Base-by-base conservation (phyloP, 495 filamentous ascomycete species). In the Staphylotrichum longicolle region DNA sequence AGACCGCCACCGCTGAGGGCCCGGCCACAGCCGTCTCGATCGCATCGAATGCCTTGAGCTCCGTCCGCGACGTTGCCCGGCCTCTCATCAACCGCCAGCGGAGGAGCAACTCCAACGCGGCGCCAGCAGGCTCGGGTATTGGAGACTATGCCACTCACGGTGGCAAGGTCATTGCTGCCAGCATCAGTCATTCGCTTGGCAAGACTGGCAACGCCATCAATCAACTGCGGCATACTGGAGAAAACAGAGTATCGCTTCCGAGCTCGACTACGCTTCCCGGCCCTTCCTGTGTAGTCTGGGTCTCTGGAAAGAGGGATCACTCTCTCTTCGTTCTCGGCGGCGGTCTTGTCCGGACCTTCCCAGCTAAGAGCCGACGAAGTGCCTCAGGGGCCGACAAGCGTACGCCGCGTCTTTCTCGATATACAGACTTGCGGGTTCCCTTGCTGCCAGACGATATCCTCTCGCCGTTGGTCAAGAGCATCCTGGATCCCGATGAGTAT, bases 111-210 rank as follows among this genome's bases (percentile, higher is more conserved):
- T 69, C 70, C 57, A 77, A 78, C 62, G 74, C 66, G 35, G 67
- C 73, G 57, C 66, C 74, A 63, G 77, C 81, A 40, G 78, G 78
- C 49, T 74, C 85, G 15, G 81, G 82, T 41, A 85, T 91, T 59
- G 85, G 88, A 41, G 87, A 90, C 11, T 83, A 83, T 66, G 85
- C 87, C 74, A 66, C 85, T 72, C 70, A 89, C 78, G 85, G 90
- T 54, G 87, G 89, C 7, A 91, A 91, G 64, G 88, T 86, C 7
- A 85, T 96, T 48, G 91, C 90, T 48, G 88, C 88, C 14, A 88
- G 91, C 12, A 84, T 96, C 40, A 90, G 88, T 65, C 88, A 91
- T 73, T 94, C 91, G 27, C 82, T 94, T 63, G 89, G 89, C 44
- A 91, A 88, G 58, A 89, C 90, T 4, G 88, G 87, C 34, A 89